These are phyloP conservation scores for Talaromyces nanjingensis DNA, from an alignment of 495 filamentous ascomycete genomes.

Conservation along the genomic window DNA sequence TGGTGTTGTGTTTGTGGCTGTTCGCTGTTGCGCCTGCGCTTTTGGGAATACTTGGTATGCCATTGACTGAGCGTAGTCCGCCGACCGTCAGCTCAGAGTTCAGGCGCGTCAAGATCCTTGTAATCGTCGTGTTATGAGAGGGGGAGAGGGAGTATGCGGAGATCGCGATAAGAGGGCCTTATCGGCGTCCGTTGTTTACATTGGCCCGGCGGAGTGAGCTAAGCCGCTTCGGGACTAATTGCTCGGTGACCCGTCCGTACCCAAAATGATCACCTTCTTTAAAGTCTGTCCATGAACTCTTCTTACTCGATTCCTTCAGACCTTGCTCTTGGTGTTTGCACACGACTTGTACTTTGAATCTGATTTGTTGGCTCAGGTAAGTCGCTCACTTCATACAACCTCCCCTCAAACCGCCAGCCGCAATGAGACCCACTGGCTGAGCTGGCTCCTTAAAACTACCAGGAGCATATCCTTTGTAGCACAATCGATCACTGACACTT, in stretches of 20 bases:
- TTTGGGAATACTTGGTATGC: constrained; percentile 39
- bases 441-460: not conserved
- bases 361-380: not conserved
- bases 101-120: not conserved
- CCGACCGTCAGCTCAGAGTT: not conserved
- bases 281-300: not conserved
- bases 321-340: not conserved
- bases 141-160: not conserved
- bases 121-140: not conserved
- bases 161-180: constrained; percentile 4
- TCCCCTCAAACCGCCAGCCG: not conserved
- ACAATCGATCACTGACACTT: not conserved
- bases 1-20: constrained; percentile 11
- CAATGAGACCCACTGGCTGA: not conserved
- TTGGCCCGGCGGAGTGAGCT: not conserved
- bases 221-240: not conserved
- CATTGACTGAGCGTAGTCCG: constrained; percentile 14
- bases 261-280: not conserved
- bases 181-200: not conserved
- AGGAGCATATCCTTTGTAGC: not conserved
- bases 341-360: not conserved
- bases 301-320: not conserved
- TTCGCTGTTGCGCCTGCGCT: constrained; percentile 23
- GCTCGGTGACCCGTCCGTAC: not conserved
- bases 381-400: not conserved